Base-by-base conservation (phyloP, 1,284 basidiomycete genomes). In the Trichosporon faecale region DNA sequence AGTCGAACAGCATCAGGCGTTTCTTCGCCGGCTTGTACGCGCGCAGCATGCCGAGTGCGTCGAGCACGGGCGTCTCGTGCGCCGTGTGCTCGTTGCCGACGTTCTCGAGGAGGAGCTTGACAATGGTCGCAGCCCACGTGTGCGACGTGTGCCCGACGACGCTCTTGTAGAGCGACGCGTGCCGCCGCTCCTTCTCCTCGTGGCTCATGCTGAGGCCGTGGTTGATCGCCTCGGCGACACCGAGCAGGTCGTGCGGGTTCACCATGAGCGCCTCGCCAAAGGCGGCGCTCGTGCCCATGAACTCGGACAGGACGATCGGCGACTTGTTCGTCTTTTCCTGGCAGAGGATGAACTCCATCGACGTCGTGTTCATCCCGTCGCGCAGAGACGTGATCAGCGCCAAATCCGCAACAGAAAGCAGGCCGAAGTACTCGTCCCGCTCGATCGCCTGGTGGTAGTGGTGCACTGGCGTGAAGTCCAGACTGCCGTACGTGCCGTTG, bases 341-440 rank as follows among this genome's bases (percentile, higher is more conserved):
- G 68, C 94, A 95, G 72, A 98, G 91, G 64, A 97, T 92, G 84
- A 93, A 98, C 85, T 98, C 96, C 95, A 98, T 98, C 65, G 89
- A 91, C 0, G 95, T 98, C 9, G 97, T 98, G 87, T 99, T 98
- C 96, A 99, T 98, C 9, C 96, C 96, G 79, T 99, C 96, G 33
- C 96, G 90, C 7, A 98, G 88, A 0, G 94, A 94, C 0, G 96
- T 99, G 83, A 98, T 97, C 29, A 99, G 90, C 8, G 92, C 95
- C 25, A 99, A 87, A 82, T 98, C 96, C 12, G 96, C 96, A 0
- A 95, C 95, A 31, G 90, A 91, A 23, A 99, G 87, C n/a, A 99
- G 88, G 0, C 94, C 96, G 84, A 98, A 98, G 85, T 98, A 99
- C 84, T 99, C 96, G 84, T 98, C 94, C 82, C 94, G 93, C 81